A percentile compares a stretch with the other conserved stretches of the same genome.
phyloP scores from a whole-genome alignment of 2,329 filamentous ascomycete species.

The Neonectria magnoliae region DNA sequence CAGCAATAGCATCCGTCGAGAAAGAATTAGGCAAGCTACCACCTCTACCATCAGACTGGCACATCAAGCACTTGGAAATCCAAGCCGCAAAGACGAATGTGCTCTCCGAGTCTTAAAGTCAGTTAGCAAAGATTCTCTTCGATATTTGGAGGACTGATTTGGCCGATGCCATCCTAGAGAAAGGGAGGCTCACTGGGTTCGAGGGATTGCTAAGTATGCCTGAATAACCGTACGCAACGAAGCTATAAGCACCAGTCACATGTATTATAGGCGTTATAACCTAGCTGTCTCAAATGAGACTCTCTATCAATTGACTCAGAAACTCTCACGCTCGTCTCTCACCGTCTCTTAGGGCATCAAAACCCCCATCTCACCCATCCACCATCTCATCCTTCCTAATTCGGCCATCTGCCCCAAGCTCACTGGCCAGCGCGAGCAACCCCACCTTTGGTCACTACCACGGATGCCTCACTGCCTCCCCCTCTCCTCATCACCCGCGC shows the following conservation, averaged over 20 bases:
- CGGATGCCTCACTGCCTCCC: not conserved
- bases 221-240: too few species aligned
- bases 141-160: not conserved
- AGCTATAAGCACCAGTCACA: too few species aligned
- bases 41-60: not conserved
- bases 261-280: too few species aligned
- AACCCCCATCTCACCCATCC: slow-evolving; percentile 15
- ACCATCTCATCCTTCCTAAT: slow-evolving; percentile 41
- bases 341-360: not conserved
- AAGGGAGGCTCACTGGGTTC: too few species aligned
- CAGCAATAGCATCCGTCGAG: not conserved
- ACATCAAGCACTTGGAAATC: not conserved
- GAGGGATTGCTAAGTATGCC: too few species aligned
- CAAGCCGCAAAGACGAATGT: not conserved
- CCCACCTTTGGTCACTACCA: slow-evolving; percentile 30
- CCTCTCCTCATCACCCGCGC: not conserved
- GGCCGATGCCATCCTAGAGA: not conserved
- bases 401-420: slow-evolving; percentile 39
- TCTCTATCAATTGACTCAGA: not conserved
- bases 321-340: not conserved
- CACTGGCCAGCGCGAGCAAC: slow-evolving; percentile 41
- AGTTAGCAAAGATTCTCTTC: not conserved
- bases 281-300: not conserved
- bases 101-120: not conserved
- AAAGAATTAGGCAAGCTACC: not conserved